Base-by-base conservation (phyloP, 306 rosid genomes). In the Prunus kanzakura region DNA sequence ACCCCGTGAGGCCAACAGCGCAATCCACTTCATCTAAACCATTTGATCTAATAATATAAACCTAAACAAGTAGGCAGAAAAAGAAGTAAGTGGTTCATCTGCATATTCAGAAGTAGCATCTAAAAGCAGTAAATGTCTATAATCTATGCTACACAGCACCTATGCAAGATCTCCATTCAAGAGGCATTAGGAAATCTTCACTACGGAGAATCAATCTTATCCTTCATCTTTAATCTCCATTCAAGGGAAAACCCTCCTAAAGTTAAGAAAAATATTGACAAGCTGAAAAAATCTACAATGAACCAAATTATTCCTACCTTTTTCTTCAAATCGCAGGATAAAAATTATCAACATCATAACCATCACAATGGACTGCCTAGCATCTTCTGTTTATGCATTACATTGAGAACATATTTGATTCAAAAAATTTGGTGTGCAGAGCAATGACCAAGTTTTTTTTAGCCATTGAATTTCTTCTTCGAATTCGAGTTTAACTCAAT, bases 21-120 rank as follows among this genome's bases (percentile, higher is more conserved):
- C 76, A 82, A 81, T 77, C 86, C 72, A 83, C 56, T 32, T 79
- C 77, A 49, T 86, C 83, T 4, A 80, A 30, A 51, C 58, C 70
- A 47, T 76, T 63, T 10, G 80, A 71, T 83, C 86, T 80, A 72
- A 85, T 35, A 63, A 88, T 85, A 70, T 88, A 85, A 18, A 90
- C 89, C 93, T 88, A 67, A 62, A 71, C 18, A 45, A 67, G 60
- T 45, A 58, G 51, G 60, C 69, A 73, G 68, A 15, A 70, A 58
- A 41, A 22, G 11, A 23, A 8, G 20, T n/a, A 3, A 76, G 55
- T 3, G 18, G n/a, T 62, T 16, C 9, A 10, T 32, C 52, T 1
- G 20, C 63, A 30, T 6, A 6, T 27, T 25, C 38, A 1, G 27
- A 71, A 62, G 20, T 18, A 52, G 64, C 3, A 52, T 71, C 32